These are phyloP conservation scores for Penicillium malachiteum DNA, from an alignment of 495 filamentous ascomycete genomes.

Conservation along the genomic window DNA sequence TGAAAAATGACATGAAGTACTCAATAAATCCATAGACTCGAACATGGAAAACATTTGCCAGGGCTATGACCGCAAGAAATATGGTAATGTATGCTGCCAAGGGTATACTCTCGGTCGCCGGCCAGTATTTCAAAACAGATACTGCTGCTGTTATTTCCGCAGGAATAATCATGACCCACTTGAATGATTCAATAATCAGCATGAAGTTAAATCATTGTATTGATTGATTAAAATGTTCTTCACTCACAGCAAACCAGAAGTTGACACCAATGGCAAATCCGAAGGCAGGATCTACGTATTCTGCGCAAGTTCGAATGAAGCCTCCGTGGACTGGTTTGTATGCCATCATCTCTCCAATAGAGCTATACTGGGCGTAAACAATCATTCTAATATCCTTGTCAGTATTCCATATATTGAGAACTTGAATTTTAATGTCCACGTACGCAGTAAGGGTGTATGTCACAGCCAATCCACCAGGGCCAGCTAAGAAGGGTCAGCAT, in stretches of 20 bases:
- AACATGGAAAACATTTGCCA: constrained; percentile 26
- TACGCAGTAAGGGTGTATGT: constrained; percentile 31
- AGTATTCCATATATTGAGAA: not conserved
- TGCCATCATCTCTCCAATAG: constrained; percentile 32
- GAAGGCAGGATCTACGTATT: constrained; percentile 30
- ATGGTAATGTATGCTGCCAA: constrained; percentile 31
- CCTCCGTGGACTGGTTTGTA: constrained; percentile 33
- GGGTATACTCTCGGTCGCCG: constrained; percentile 20
- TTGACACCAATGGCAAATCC: constrained; percentile 33
- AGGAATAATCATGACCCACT: constrained; percentile 36
- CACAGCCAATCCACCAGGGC: constrained; percentile 25
- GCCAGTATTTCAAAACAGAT: constrained; percentile 29
- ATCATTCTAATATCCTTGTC: constrained; percentile 18
- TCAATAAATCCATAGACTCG: constrained; percentile 28
- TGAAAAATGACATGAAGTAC: constrained; percentile 32
- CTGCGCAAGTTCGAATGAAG: constrained; percentile 30
- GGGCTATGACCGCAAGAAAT: constrained; percentile 20
- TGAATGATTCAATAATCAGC: not conserved
- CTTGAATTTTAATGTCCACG: not conserved
- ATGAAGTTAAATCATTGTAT: not conserved
- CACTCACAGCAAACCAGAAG: constrained; percentile 31
- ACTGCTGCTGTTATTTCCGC: constrained; percentile 33
- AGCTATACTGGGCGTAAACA: constrained; percentile 28
- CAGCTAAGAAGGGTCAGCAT: constrained; percentile 17
- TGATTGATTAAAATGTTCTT: not conserved